These are phyloP conservation scores for Amaranthus palmeri DNA, from an alignment of 148 eudicot genomes.

Conservation along the genomic window DNA sequence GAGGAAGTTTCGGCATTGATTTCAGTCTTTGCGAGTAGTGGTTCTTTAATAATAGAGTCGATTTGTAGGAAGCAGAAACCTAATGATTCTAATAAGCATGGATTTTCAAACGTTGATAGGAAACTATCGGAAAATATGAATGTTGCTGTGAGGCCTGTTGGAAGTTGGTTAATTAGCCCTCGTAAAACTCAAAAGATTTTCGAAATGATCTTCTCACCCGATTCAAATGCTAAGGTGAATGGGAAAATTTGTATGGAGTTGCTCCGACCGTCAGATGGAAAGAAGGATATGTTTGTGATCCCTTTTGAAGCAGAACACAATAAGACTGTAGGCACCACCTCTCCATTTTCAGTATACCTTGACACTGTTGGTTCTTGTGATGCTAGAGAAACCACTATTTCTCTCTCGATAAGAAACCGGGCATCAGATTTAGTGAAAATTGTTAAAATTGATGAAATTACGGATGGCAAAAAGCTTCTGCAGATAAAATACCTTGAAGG, in stretches of 20 bases:
- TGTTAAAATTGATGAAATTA: slow-evolving; percentile 37
- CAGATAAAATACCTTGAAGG: slow-evolving; percentile 56
- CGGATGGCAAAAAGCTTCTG: slow-evolving; percentile 38
- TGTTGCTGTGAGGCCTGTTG: slow-evolving; percentile 55
- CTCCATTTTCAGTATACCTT: slow-evolving; percentile 41
- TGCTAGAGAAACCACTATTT: slow-evolving; percentile 38
- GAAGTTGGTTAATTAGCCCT: slow-evolving; percentile 56
- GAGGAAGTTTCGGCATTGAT: slow-evolving; percentile 58
- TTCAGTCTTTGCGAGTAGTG: slow-evolving; percentile 37
- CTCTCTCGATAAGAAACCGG: slow-evolving; percentile 49
- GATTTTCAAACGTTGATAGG: slow-evolving; percentile 25
- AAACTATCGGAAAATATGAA: slow-evolving; percentile 30
- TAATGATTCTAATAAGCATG: slow-evolving; percentile 22
- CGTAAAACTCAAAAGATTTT: slow-evolving; percentile 43
- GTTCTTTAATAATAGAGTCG: slow-evolving; percentile 36
- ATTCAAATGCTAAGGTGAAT: slow-evolving; percentile 32
- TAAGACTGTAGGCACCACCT: slow-evolving; percentile 15
- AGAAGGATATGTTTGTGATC: slow-evolving; percentile 42
- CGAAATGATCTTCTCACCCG: slow-evolving; percentile 41
- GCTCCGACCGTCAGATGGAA: slow-evolving; percentile 35
- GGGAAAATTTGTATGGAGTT: slow-evolving; percentile 57
- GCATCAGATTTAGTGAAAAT: slow-evolving; percentile 46
- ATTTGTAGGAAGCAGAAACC: slow-evolving; percentile 37
- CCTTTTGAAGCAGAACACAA: slow-evolving; percentile 56
- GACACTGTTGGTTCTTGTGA: slow-evolving; percentile 37